A percentile compares a stretch with the other conserved stretches of the same genome.
Conservation (phyloP, 495 filamentous ascomycete species). For the Lepraria neglecta region DNA sequence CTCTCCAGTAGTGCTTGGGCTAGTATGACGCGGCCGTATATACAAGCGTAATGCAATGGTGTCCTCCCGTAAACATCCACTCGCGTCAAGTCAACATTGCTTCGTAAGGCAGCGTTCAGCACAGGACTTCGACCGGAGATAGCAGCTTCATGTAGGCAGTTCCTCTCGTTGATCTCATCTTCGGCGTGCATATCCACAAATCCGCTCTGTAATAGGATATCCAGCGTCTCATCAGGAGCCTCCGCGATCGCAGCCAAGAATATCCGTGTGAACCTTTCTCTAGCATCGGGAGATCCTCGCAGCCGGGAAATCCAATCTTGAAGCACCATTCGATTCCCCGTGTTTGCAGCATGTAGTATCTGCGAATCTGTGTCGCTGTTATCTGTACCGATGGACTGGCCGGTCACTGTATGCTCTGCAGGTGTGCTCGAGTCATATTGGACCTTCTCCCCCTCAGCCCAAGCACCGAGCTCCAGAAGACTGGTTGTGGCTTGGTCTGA, state of each 20-base stretch:
- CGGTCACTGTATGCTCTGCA: constrained; percentile 55
- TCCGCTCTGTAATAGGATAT: constrained; percentile 67
- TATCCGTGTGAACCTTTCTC: constrained; percentile 73
- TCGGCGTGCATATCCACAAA: constrained; percentile 80
- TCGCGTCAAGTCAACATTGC: constrained; percentile 64
- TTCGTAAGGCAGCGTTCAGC: constrained; percentile 62
- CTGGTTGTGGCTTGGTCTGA: constrained; percentile 94
- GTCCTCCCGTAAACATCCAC: constrained; percentile 91
- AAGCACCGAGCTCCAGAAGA: constrained; percentile 84
- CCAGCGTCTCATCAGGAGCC: constrained; percentile 70
- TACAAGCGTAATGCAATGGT: constrained; percentile 92
- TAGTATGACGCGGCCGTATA: constrained; percentile 85
- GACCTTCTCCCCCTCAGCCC: constrained; percentile 92
- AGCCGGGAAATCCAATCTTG: constrained; percentile 58
- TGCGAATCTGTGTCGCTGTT: constrained; percentile 83
- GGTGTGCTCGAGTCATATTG: constrained; percentile 61
- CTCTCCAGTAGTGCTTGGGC: constrained; percentile 60
- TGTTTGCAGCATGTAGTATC: constrained; percentile 76
- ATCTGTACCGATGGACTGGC: constrained; percentile 60
- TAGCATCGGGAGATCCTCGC: constrained; percentile 48
- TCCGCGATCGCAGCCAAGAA: constrained; percentile 85
- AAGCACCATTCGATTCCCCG: constrained; percentile 58
- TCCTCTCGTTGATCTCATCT: constrained; percentile 95
- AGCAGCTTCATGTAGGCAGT: constrained; percentile 89
- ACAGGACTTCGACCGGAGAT: constrained; percentile 80